Evolutionary conservation across 2,329 filamentous ascomycete species (phyloP).

Genomic region (Coniochaeta sp.): DNA sequence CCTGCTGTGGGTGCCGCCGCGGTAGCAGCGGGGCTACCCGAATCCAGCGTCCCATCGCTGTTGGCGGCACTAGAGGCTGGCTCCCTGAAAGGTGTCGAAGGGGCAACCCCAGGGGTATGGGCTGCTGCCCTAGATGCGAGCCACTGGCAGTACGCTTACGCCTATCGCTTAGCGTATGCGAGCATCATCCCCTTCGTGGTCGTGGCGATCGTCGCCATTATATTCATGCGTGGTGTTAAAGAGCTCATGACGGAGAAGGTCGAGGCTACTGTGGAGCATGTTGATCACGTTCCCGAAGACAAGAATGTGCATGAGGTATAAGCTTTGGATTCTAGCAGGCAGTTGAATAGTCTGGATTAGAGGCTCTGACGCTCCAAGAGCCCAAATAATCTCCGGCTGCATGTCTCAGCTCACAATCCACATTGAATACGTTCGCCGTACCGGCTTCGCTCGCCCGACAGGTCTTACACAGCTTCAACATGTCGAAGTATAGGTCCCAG

Average conservation of each 20-base stretch:
- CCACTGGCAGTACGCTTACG: slow-evolving; percentile 35
- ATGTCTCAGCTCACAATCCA: too few relatives aligned
- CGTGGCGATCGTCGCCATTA: slow-evolving; percentile 34
- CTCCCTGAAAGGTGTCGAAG: slow-evolving; percentile 22
- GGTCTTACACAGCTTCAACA: too few relatives aligned
- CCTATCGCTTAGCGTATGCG: slow-evolving; percentile 41
- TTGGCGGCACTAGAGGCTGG: slow-evolving; percentile 31
- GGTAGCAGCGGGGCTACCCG: slow-evolving; percentile 31
- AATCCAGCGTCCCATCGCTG: slow-evolving; percentile 25
- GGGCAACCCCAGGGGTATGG: slow-evolving; percentile 29
- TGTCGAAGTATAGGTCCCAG: too few relatives aligned
- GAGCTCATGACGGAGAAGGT: slow-evolving; percentile 47
- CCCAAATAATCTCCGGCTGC: too few relatives aligned
- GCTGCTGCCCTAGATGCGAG: slow-evolving; percentile 30
- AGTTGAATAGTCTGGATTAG: not conserved
- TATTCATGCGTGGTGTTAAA: slow-evolving; percentile 36
- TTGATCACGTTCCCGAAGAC: slow-evolving; percentile 2
- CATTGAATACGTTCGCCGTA: too few relatives aligned
- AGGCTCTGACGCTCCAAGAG: too few relatives aligned
- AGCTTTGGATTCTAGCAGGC: not conserved
- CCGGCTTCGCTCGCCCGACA: too few relatives aligned
- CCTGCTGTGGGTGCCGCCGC: slow-evolving; percentile 32
- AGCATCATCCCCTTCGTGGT: slow-evolving; percentile 45
- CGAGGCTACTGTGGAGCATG: slow-evolving; percentile 41
- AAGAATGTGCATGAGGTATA: not conserved